Base-by-base conservation (phyloP, 176 grass and related monocot genomes). In the Microstegium vimineum region DNA sequence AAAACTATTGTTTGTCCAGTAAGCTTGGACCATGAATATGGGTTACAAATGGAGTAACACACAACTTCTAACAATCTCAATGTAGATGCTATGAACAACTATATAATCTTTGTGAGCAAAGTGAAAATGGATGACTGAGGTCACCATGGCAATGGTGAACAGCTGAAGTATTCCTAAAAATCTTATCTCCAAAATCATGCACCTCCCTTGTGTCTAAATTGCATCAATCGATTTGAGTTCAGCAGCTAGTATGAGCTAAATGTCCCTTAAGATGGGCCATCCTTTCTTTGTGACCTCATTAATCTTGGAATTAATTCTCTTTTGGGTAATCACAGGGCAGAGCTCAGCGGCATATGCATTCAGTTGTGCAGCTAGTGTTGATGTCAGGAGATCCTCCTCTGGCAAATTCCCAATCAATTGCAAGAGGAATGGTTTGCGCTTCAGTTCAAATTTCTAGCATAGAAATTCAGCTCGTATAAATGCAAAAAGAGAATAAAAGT, bases 371-470 rank as follows among this genome's bases (percentile, higher is more conserved):
- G 91, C 96, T 65, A 95, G 41, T 22, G 80, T 88, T n/a, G 96
- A 99, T 65, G 79, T 51, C 17, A 85, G 5, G 52, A 99, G 86
- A 72, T 99, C 96, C 64, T 94, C 96, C n/a, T 95, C 91, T 4
- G 90, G 80, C 51, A 99, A 75, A 78, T 89, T 99, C 22, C 96
- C 93, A 31, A 90, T 89, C 86, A 99, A 69, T 88, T 95, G 91
- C 70, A 99, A 31, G 9, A 99, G 87, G 62, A 93, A 84, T 8
- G 80, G 76, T 45, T 88, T 89, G 33, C 89, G 90, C 87, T 95
- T 99, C 76, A 99, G 80, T 89, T 99, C 96, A 78, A 99, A 99
- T 93, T 99, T 95, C 93, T 99, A 75, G 10, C 85, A 88, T 42
- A 8, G 0, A 84, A 60, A 78, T 40, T 28, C 30, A 75, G 45